A percentile compares a stretch with the other conserved stretches of the same genome.
These are phyloP conservation scores for Grosmannia clavigera DNA, from an alignment of 2,329 filamentous ascomycete genomes.

Conservation along the genomic window DNA sequence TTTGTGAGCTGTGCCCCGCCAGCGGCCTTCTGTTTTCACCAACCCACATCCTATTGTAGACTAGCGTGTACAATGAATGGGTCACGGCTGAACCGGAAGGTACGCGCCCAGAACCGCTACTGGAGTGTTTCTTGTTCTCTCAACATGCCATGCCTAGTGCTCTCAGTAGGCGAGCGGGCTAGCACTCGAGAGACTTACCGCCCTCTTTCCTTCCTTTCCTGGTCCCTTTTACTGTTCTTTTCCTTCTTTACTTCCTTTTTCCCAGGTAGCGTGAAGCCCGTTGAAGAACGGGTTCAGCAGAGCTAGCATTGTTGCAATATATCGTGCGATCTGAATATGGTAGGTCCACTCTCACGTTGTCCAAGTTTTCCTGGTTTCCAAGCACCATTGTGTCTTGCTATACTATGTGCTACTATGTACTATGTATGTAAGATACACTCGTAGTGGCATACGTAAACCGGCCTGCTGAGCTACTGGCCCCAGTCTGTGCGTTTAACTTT, in stretches of 20 bases:
- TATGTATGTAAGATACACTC: neutral
- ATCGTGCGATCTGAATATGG: no score
- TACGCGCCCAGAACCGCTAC: neutral
- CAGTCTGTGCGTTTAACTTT: neutral
- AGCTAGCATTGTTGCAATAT: no score
- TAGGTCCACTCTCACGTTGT: no score
- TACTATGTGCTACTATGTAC: neutral
- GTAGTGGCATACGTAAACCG: no score
- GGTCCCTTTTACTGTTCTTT: no score
- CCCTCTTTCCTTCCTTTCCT: no score
- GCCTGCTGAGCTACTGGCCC: no score
- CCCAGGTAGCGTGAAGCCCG: no score
- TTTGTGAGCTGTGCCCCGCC: neutral
- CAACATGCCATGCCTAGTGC: neutral
- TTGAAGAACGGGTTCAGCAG: no score
- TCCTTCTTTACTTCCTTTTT: no score
- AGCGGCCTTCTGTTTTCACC: neutral
- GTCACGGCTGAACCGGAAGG: neutral
- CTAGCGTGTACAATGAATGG: neutral
- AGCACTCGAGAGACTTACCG: neutral
- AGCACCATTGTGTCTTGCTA: neutral
- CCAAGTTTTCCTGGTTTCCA: no score
- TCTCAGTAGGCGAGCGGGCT: neutral
- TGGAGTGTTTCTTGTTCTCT: neutral
- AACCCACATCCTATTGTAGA: neutral